These are phyloP conservation scores for Erodium trifolium DNA, from an alignment of 441 rosid genomes.

Conservation along the genomic window DNA sequence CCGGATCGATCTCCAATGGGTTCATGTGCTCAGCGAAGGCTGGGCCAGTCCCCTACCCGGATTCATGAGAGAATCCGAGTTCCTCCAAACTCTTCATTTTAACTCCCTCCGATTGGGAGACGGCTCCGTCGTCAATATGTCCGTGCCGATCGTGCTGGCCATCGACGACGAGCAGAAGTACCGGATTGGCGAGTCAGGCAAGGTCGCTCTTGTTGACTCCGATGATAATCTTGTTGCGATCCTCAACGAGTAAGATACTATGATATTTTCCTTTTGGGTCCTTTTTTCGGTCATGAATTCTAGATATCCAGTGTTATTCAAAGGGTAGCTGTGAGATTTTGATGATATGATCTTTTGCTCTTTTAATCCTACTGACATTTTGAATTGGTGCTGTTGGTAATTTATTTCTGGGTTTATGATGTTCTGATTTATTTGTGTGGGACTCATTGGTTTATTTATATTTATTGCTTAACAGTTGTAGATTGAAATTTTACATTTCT, in stretches of 20 bases:
- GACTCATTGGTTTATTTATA: neutral
- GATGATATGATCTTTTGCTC: neutral
- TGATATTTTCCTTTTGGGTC: neutral
- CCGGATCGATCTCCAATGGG: constrained; percentile 71
- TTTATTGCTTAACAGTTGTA: neutral
- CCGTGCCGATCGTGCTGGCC: constrained; percentile 83
- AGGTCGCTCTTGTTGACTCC: constrained; percentile 66
- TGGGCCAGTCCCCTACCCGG: constrained; percentile 95
- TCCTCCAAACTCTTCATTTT: constrained; percentile 99
- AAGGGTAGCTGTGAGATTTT: neutral
- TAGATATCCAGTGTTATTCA: neutral
- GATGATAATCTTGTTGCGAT: constrained; percentile 55
- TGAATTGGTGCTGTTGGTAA: neutral
- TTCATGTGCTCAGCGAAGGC: constrained; percentile 91
- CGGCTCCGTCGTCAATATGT: constrained; percentile 90
- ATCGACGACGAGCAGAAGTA: constrained; percentile 66
- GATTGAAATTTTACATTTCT: neutral
- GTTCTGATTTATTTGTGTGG: neutral
- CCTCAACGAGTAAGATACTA: constrained; percentile 55
- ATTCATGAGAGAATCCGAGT: constrained; percentile 96
- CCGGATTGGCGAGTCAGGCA: constrained; percentile 47
- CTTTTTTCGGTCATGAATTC: neutral
- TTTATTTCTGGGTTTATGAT: neutral
- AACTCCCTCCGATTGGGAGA: constrained; percentile 77
- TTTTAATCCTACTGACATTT: neutral